A percentile compares a stretch with the other conserved stretches of the same genome.
Conservation (phyloP, 306 rosid genomes). For the Ziziphus jujuba region DNA sequence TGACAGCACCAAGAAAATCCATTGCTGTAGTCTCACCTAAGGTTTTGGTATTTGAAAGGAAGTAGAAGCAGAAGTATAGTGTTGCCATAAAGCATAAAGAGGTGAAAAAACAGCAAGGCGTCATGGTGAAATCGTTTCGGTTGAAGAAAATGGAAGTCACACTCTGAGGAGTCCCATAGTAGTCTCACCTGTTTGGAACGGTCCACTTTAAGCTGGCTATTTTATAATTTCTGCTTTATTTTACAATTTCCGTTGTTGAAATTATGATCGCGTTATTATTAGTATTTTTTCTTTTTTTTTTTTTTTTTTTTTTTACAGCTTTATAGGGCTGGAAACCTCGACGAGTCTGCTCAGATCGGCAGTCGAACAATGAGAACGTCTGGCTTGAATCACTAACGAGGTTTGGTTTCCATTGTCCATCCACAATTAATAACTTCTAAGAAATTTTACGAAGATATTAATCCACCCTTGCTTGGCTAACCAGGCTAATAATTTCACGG, state of each 20-base stretch:
- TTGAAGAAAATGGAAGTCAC: slow-evolving; percentile 10
- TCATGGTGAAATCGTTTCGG: slow-evolving; percentile 8
- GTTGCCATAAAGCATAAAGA: slow-evolving; percentile 14
- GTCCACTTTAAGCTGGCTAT: background rate
- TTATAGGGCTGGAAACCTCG: background rate
- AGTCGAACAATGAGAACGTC: too few species aligned
- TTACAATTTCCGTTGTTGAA: too few species aligned
- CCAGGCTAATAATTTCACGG: too few species aligned
- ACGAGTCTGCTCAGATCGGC: background rate
- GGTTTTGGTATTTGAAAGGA: slow-evolving; percentile 17
- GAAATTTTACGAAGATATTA: too few species aligned
- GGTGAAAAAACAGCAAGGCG: background rate
- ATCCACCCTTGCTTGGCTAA: too few species aligned
- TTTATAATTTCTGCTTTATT: background rate
- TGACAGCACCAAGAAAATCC: slow-evolving; percentile 30
- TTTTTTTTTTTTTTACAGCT: background rate
- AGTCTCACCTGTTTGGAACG: background rate
- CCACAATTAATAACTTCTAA: too few species aligned
- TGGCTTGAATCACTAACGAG: too few species aligned
- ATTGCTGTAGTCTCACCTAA: slow-evolving; percentile 31
- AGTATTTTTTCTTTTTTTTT: too few species aligned
- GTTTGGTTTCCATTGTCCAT: too few species aligned
- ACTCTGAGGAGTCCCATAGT: slow-evolving; percentile 14
- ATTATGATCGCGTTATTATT: too few species aligned
- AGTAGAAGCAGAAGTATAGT: slow-evolving; percentile 31